Conservation (phyloP, 2,329 filamentous ascomycete genomes). For the Cercospora zeae-maydis region DNA sequence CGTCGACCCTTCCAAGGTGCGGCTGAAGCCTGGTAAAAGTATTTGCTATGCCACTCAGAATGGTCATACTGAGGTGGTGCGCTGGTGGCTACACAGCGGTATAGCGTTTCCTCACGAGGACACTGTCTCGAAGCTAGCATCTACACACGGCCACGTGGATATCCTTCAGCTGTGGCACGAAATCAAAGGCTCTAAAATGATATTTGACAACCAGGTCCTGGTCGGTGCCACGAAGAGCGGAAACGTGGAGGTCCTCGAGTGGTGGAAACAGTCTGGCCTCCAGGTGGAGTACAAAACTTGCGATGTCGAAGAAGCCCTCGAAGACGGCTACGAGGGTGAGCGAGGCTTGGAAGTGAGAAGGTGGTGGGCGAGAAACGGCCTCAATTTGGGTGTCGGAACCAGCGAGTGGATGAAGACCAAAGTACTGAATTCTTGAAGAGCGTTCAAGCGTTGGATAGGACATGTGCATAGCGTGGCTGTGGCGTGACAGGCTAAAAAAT, state of each 20-base stretch:
- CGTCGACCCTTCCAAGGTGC: constrained; percentile 40
- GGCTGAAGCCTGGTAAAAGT: constrained; percentile 77
- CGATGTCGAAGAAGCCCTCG: constrained; percentile 90
- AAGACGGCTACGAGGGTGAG: constrained; percentile 69
- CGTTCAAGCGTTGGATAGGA: constrained; percentile 11
- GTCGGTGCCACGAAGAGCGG: constrained; percentile 85
- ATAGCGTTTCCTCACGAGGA: constrained; percentile 78
- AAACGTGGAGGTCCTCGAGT: constrained; percentile 79
- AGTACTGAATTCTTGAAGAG: constrained; percentile 48
- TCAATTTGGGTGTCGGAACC: constrained; percentile 76
- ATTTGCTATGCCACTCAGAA: constrained; percentile 80
- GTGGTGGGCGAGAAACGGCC: constrained; percentile 85
- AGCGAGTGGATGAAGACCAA: constrained; percentile 87
- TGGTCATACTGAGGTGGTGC: constrained; percentile 70
- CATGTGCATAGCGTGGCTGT: constrained; percentile 16
- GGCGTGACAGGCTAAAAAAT: not conserved
- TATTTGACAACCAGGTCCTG: constrained; percentile 78
- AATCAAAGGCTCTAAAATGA: constrained; percentile 69
- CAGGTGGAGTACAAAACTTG: constrained; percentile 90
- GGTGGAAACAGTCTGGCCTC: constrained; percentile 79
- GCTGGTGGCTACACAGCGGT: constrained; percentile 82
- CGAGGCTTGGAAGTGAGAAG: constrained; percentile 69
- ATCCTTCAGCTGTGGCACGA: constrained; percentile 81
- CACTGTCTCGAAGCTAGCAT: constrained; percentile 77
- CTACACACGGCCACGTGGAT: constrained; percentile 76